phyloP scores from a whole-genome alignment of 1,284 basidiomycete genomes.

The Irpex rosettiformis region DNA sequence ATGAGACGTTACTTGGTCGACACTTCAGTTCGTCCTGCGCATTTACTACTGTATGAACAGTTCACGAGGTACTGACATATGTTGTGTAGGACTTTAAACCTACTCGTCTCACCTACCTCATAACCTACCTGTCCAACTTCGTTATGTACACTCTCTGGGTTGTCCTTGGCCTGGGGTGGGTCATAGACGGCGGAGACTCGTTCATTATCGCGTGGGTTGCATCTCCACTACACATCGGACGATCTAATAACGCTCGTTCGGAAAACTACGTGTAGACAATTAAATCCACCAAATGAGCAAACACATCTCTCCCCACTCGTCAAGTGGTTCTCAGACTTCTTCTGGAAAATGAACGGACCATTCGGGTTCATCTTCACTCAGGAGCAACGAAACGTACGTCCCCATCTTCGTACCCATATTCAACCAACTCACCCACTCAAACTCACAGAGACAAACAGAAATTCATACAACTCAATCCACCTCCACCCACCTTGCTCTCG shows the following conservation, averaged over 20 bases:
- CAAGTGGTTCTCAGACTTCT: background rate
- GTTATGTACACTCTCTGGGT: background rate
- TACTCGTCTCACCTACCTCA: background rate
- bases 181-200: background rate
- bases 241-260: background rate
- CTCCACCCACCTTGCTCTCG: background rate
- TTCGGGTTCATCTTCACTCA: background rate
- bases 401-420: background rate
- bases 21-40: background rate
- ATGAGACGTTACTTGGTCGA: background rate
- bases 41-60: background rate
- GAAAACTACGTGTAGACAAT: background rate
- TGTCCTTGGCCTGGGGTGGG: background rate
- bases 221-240: background rate
- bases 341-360: background rate
- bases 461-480: background rate
- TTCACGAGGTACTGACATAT: too few species aligned
- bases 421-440: background rate
- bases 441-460: background rate
- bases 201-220: background rate
- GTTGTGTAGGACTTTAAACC: background rate
- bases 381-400: background rate
- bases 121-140: background rate
- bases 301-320: background rate
- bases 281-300: background rate